Evolutionary conservation across 164 flowering plant genomes (phyloP), one percentile per base, ranked within the genome.

Genomic region (Santalum album): DNA sequence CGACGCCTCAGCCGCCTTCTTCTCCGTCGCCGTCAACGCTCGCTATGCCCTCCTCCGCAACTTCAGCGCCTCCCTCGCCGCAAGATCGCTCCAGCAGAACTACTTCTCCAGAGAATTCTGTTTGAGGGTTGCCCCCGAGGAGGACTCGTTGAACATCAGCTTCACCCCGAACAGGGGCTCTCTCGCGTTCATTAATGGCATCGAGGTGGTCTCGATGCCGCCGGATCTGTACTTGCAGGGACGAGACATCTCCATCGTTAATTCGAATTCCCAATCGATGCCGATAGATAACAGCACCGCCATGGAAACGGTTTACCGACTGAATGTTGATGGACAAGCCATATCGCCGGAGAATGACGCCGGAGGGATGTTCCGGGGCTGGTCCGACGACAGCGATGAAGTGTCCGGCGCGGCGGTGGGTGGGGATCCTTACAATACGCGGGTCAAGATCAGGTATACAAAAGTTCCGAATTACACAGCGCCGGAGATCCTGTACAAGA

Each of bases 181-280:
- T 1, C 56, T 16, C 15, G 65, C 57, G 4, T 65, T 55, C 39
- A 25, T 65, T 1, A 65, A 65, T 25, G 69, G 69, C 6, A 61
- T 66, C 17, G 66, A 67, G 16, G 12, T 67, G 3, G 47, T 62
- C 18, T 54, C 66, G 0, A 46, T 57, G 58, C 58, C 69, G 7
- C 1, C 51, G 6, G 25, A 47, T 42, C 61, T 60, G 1, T 56
- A 60, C 46, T 12, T 26, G 14, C 14, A 16, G 6, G 20, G 21
- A 18, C 1, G 6, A 19, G 36, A 32, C 10, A 1, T 49, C 53
- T 10, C 48, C 17, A 16, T 43, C 1, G 63, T 59, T 15, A 11
- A 0, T 14, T 12, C 14, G 16, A 39, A 27, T 15, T 43, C 12
- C 4, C 24, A n/a, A 18, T 9, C 15, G 4, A 36, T 50, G 6